A percentile compares a stretch with the other conserved stretches of the same genome.
Evolutionary conservation across 2,329 filamentous ascomycete genomes (phyloP).

Genomic region (Cercospora beticola): DNA sequence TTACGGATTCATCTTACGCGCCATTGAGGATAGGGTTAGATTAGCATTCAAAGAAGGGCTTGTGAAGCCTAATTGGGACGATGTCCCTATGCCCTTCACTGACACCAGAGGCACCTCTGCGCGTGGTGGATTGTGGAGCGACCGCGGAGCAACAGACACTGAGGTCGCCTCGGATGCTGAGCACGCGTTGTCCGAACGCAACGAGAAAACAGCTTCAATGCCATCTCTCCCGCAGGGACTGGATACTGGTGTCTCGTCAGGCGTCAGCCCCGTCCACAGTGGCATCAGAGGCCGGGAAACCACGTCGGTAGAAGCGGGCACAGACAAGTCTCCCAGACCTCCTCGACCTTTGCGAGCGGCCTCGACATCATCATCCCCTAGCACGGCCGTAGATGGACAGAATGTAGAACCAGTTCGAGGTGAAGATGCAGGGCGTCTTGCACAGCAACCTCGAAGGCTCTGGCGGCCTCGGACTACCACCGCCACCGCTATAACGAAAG

Average conservation of each 20-base stretch:
- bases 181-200: constrained; percentile 15
- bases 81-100: constrained; percentile 73
- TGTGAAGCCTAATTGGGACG: constrained; percentile 93
- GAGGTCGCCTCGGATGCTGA: constrained; percentile 3
- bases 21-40: constrained; percentile 92
- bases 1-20: constrained; percentile 83
- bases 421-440: constrained; percentile 25
- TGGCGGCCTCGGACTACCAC: constrained; percentile 23
- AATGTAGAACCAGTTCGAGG: constrained; percentile 31
- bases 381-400: constrained; percentile 33
- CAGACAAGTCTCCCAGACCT: constrained; percentile 9
- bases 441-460: constrained; percentile 16
- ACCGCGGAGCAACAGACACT: constrained; percentile 39
- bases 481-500: constrained; percentile 23
- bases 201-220: constrained; percentile 32
- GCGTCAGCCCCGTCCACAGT: constrained; percentile 21
- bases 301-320: constrained; percentile 14
- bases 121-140: constrained; percentile 79
- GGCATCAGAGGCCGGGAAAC: constrained; percentile 14
- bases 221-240: constrained; percentile 21
- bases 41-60: constrained; percentile 91
- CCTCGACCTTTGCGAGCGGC: constrained; percentile 33
- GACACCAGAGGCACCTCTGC: constrained; percentile 74
- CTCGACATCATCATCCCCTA: constrained; percentile 31
- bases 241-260: constrained; percentile 22